These are phyloP conservation scores for Colletotrichum sp. DNA, from an alignment of 2,329 filamentous ascomycete genomes.

Conservation along the genomic window DNA sequence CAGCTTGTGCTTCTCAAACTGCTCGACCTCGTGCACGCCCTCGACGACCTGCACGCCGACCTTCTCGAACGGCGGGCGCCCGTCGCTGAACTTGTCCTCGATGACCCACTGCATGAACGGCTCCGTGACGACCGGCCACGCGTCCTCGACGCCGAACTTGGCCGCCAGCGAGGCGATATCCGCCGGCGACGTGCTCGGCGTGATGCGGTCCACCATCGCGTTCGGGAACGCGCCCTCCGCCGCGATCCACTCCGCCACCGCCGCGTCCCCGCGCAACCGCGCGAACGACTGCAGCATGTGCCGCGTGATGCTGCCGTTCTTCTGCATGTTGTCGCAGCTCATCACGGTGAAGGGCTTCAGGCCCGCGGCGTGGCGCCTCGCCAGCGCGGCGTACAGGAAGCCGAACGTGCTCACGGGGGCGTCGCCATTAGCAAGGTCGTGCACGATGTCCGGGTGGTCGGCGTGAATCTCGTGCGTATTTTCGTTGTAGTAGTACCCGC, in stretches of 20 bases:
- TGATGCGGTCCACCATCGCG: constrained; percentile 62
- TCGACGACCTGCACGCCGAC: constrained; percentile 58
- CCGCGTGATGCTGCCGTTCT: constrained; percentile 58
- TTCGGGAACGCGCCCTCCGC: constrained; percentile 57
- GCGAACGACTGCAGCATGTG: constrained; percentile 58
- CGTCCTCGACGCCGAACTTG: constrained; percentile 51
- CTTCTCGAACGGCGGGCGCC: constrained; percentile 56
- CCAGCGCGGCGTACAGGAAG: constrained; percentile 57
- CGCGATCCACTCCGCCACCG: constrained; percentile 53
- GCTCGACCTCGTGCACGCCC: constrained; percentile 56
- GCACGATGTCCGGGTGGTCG: constrained; percentile 54
- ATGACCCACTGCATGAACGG: constrained; percentile 62
- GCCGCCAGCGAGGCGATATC: constrained; percentile 51
- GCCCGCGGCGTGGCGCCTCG: constrained; percentile 47
- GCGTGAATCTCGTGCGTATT: constrained; percentile 58
- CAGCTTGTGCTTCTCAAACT: constrained; percentile 63
- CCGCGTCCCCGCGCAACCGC: constrained; percentile 45
- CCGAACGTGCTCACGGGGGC: constrained; percentile 54
- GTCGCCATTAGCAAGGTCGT: constrained; percentile 49
- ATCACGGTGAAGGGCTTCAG: constrained; percentile 59
- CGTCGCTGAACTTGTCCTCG: constrained; percentile 56
- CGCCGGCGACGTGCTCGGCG: constrained; percentile 49
- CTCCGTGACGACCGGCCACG: constrained; percentile 60
- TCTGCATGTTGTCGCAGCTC: constrained; percentile 64
- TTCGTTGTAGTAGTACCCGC: constrained; percentile 63